These are phyloP conservation scores for Chloromonas sp. DNA, from an alignment of 163 green algal genomes.

Conservation along the genomic window DNA sequence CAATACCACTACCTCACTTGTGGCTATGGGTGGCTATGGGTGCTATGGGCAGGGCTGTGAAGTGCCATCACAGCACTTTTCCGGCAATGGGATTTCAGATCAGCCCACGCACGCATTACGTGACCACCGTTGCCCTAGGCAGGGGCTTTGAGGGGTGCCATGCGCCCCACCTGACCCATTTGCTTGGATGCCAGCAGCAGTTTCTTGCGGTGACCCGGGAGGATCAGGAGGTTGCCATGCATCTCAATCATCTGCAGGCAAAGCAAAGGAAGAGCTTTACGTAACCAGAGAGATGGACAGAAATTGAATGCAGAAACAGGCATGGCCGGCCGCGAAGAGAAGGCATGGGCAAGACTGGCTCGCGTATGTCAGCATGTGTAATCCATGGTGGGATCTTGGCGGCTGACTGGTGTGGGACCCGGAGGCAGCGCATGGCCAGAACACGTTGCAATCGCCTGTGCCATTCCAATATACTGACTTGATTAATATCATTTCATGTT, in stretches of 20 bases:
- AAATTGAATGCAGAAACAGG: background rate
- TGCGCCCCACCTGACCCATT: slow-evolving; percentile 14
- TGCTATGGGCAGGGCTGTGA: background rate
- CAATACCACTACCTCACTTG: too few species aligned
- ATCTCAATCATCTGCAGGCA: slow-evolving; percentile 9
- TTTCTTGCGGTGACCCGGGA: slow-evolving; percentile 27
- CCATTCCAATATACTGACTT: too few species aligned
- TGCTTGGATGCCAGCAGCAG: slow-evolving; percentile 25
- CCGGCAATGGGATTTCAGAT: background rate
- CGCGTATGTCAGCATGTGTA: too few species aligned
- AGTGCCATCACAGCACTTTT: background rate
- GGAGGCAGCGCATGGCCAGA: too few species aligned
- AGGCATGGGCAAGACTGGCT: too few species aligned
- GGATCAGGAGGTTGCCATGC: slow-evolving; percentile 12
- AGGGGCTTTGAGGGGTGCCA: background rate
- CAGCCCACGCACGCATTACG: background rate
- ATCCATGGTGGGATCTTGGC: too few species aligned
- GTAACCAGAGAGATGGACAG: background rate
- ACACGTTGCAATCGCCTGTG: too few species aligned
- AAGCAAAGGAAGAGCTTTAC: background rate
- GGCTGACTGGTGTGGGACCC: too few species aligned
- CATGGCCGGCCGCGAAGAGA: too few species aligned
- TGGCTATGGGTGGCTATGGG: background rate
- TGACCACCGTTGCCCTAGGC: background rate
- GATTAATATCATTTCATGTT: too few species aligned